Evolutionary conservation across 441 rosid species (phyloP), one percentile per base, ranked within the genome.

Genomic region (Adansonia grandidieri): DNA sequence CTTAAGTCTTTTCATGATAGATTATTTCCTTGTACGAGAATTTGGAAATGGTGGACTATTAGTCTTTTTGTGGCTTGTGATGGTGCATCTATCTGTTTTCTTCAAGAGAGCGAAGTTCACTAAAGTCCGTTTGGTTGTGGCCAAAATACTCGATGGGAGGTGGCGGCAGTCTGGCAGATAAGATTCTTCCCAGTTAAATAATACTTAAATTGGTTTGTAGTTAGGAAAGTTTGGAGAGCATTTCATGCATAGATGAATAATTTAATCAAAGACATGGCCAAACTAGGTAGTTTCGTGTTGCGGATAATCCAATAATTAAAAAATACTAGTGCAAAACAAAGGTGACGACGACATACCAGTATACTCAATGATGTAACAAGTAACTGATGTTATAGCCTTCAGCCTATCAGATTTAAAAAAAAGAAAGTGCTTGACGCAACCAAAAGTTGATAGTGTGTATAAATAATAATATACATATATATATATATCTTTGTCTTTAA

Each of bases 191-290:
- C 62, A 28, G 47, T 15, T 71, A 28, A 32, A 28, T 24, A 11
- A 32, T 68, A 47, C 73, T 54, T 50, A 48, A 37, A 24, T 22
- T 56, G 32, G 17, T 5, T 37, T 54, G 64, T 37, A 37, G 64
- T 72, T 54, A 37, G 64, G 75, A 72, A 72, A 72, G 64, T 54
- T 17, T 56, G 64, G 64, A 37, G 75, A 42, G 32, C 51, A 56
- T 72, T 37, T 54, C 51, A 54, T 72, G 17, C 48, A 71, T 28
- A 15, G 20, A 50, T 70, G 58, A 70, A 70, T 51, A 68, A 47
- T 45, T 19, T 45, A 45, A 19, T 68, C 56, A 19, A 20, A 68
- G 56, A 10, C n/a, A 10, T 9, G 71, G 71, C 50, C 13, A 24
- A 9, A 11, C 67, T 11, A 28, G 67, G 17, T 13, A 11, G 67